phyloP scores from a whole-genome alignment of 257 asterid genomes.

The Cruciata laevipes region DNA sequence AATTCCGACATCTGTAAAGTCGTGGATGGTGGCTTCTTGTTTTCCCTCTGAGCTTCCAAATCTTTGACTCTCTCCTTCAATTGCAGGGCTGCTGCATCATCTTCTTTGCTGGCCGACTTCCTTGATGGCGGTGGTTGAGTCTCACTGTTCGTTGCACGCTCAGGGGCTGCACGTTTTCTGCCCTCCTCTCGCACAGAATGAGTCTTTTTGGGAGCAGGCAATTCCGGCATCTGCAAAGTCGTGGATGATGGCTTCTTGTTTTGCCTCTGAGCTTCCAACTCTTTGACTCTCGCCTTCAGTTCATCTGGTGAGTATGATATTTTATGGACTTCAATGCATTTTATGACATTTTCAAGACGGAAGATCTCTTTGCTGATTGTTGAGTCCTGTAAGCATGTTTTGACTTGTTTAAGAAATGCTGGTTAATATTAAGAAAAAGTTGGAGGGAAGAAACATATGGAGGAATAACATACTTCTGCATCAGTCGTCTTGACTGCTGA shows the following conservation, averaged over 20 bases:
- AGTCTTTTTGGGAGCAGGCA: background rate
- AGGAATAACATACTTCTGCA: conserved; percentile 13
- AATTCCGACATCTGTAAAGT: background rate
- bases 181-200: background rate
- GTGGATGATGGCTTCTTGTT: conserved; percentile 7
- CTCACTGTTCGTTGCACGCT: background rate
- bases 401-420: background rate
- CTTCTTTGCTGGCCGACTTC: background rate
- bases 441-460: background rate
- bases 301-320: conserved; percentile 15
- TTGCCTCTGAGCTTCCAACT: conserved; percentile 10
- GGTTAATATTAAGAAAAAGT: no score
- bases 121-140: conserved; percentile 1
- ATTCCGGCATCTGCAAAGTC: background rate
- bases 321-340: conserved; percentile 11
- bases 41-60: conserved; percentile 11
- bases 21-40: conserved; percentile 6
- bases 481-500: conserved; percentile 1
- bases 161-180: conserved; percentile 11
- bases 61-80: conserved; percentile 9
- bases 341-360: conserved; percentile 9
- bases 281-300: conserved; percentile 10
- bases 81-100: no score
- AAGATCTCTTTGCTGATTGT: conserved; percentile 9
- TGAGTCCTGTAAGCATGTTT: conserved; percentile 7